Percentiles rank a stretch among this genome's conserved stretches.
Conservation (phyloP, 768 basidiomycete genomes). For the Leccinum barrowsii region DNA sequence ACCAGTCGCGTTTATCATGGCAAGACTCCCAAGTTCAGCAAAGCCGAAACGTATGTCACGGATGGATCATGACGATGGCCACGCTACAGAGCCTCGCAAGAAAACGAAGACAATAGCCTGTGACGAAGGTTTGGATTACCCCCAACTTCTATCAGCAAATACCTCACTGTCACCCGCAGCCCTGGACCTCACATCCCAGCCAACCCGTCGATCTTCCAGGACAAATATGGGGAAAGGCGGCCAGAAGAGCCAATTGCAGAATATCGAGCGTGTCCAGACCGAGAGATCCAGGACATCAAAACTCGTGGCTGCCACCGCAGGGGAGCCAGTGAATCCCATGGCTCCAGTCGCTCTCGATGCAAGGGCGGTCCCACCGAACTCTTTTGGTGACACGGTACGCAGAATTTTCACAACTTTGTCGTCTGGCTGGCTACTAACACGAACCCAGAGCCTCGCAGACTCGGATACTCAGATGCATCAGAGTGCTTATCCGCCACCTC, state of each 20-base stretch:
- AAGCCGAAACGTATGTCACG: neutral
- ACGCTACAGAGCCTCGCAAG: neutral
- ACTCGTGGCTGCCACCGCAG: neutral
- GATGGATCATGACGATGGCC: neutral
- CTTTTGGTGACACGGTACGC: neutral
- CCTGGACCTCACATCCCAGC: neutral
- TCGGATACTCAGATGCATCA: neutral
- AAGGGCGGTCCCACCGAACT: neutral
- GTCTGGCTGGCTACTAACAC: neutral
- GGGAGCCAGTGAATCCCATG: neutral
- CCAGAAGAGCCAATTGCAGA: neutral
- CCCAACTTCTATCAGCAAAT: neutral
- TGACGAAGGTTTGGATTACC: neutral
- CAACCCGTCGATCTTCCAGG: neutral
- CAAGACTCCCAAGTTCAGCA: neutral
- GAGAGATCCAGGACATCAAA: neutral
- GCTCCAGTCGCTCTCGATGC: neutral
- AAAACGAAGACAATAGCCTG: neutral
- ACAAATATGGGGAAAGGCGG: neutral
- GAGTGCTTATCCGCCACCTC: neutral
- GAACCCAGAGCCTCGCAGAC: neutral
- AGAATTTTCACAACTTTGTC: neutral
- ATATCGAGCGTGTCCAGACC: neutral
- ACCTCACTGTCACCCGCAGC: neutral
- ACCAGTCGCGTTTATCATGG: too few relatives aligned